Evolutionary conservation across 257 asterid species (phyloP).

Genomic region (Eucommia ulmoides): DNA sequence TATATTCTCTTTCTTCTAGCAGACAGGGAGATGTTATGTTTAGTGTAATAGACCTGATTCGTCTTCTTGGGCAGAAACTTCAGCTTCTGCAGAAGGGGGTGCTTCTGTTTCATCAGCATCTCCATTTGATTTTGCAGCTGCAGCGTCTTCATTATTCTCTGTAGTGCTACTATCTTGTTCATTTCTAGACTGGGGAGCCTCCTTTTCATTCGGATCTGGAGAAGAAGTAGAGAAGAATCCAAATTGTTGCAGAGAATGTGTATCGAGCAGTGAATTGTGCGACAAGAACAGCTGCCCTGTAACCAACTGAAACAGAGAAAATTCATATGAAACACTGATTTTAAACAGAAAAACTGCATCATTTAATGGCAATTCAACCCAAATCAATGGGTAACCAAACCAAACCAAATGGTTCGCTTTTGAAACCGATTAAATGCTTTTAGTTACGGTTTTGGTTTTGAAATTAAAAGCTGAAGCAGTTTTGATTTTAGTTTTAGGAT

Average conservation of each 20-base stretch:
- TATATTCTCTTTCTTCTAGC: conserved; percentile 17
- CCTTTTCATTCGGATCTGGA: conserved; percentile 35
- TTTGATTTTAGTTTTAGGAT: too few relatives aligned
- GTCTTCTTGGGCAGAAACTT: conserved; percentile 18
- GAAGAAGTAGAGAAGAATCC: conserved; percentile 56
- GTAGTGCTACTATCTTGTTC: conserved; percentile 19
- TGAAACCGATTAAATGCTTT: too few relatives aligned
- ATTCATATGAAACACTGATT: too few relatives aligned
- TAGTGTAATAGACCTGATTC: conserved; percentile 44
- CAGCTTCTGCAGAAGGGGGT: conserved; percentile 19
- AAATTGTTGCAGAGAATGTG: conserved; percentile 29
- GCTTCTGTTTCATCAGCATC: conserved; percentile 18
- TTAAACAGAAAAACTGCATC: too few relatives aligned
- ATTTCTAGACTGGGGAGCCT: conserved; percentile 24
- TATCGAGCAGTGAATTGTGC: conserved; percentile 20
- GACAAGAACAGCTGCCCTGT: conserved; percentile 22
- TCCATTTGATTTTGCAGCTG: background rate
- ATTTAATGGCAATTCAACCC: too few relatives aligned
- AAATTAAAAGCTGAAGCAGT: too few relatives aligned
- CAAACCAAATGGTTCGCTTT: too few relatives aligned
- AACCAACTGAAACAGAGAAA: conserved; percentile 24
- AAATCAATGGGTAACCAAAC: too few relatives aligned
- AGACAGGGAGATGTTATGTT: conserved; percentile 10
- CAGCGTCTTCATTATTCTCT: conserved; percentile 2
- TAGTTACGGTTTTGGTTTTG: too few relatives aligned